Percentiles rank a stretch among this genome's conserved stretches.
phyloP scores from a whole-genome alignment of 345 rosid species.

The Gossypium anomalum region DNA sequence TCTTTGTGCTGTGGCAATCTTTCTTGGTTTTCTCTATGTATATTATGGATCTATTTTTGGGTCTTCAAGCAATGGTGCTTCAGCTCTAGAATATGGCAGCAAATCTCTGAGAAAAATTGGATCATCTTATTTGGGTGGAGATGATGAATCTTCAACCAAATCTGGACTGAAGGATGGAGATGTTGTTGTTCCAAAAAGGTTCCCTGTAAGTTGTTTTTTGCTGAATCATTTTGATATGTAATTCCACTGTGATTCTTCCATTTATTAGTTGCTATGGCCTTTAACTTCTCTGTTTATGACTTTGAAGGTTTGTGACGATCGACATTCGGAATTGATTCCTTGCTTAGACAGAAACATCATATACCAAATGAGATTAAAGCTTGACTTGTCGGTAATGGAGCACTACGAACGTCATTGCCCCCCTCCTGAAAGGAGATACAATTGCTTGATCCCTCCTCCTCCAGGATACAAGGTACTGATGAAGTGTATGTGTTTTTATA shows the following conservation, averaged over 20 bases:
- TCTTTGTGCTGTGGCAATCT: conserved; percentile 41
- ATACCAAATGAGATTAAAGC: conserved; percentile 92
- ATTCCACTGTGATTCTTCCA: background rate
- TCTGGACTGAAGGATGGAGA: conserved; percentile 49
- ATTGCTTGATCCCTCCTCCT: conserved; percentile 99
- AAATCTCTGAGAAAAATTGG: conserved; percentile 73
- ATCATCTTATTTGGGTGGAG: conserved; percentile 72
- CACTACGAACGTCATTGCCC: conserved; percentile 99
- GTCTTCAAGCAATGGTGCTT: conserved; percentile 53
- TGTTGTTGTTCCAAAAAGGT: conserved; percentile 50
- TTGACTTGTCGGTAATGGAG: conserved; percentile 92
- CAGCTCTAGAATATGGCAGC: conserved; percentile 76
- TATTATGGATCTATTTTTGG: conserved; percentile 67
- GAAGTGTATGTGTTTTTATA: background rate
- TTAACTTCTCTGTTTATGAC: conserved; percentile 9
- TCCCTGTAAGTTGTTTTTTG: conserved; percentile 63
- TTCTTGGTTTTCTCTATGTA: conserved; percentile 67
- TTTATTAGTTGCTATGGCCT: conserved; percentile 12
- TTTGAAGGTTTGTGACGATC: conserved; percentile 88
- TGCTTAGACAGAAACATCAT: conserved; percentile 87
- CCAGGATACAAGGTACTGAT: conserved; percentile 74
- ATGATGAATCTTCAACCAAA: conserved; percentile 50
- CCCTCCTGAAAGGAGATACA: conserved; percentile 82
- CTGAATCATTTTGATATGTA: background rate
- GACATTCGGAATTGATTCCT: conserved; percentile 91